phyloP scores from a whole-genome alignment of 345 rosid species.

The Turnera subulata region DNA sequence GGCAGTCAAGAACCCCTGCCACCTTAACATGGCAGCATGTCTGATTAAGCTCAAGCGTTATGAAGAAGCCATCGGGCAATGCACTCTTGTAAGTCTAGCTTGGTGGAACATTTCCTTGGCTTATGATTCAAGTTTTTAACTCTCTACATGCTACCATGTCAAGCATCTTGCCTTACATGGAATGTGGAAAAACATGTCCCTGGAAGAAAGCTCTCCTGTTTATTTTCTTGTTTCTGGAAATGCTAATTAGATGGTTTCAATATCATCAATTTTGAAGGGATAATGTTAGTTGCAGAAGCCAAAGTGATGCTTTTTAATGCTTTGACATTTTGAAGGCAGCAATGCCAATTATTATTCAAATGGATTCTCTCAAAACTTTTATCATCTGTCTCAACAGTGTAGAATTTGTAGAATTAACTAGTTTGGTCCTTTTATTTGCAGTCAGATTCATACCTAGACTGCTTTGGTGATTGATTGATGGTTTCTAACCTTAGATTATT shows the following conservation, averaged over 20 bases:
- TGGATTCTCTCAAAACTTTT: background rate
- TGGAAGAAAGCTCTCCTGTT: background rate
- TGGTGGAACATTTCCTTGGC: background rate
- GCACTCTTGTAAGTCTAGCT: conserved; percentile 55
- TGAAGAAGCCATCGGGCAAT: conserved; percentile 85
- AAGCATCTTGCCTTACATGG: background rate
- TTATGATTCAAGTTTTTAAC: background rate
- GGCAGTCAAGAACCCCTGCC: conserved; percentile 98
- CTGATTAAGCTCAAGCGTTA: conserved; percentile 73
- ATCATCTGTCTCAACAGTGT: background rate
- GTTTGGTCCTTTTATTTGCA: background rate
- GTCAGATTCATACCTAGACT: background rate
- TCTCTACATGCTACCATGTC: background rate
- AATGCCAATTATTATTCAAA: background rate
- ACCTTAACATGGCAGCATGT: conserved; percentile 89
- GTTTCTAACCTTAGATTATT: background rate
- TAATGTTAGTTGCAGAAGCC: background rate
- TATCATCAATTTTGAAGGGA: no score
- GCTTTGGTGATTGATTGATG: background rate
- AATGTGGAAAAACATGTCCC: background rate
- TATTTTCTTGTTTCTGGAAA: no score
- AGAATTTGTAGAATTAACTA: background rate
- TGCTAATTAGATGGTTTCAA: no score
- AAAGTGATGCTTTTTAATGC: background rate
- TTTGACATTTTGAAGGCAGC: background rate